Percentiles rank a stretch among this genome's conserved stretches.
Evolutionary conservation across 2,329 filamentous ascomycete species (phyloP).

Genomic region (Mycocentrospora acerina): DNA sequence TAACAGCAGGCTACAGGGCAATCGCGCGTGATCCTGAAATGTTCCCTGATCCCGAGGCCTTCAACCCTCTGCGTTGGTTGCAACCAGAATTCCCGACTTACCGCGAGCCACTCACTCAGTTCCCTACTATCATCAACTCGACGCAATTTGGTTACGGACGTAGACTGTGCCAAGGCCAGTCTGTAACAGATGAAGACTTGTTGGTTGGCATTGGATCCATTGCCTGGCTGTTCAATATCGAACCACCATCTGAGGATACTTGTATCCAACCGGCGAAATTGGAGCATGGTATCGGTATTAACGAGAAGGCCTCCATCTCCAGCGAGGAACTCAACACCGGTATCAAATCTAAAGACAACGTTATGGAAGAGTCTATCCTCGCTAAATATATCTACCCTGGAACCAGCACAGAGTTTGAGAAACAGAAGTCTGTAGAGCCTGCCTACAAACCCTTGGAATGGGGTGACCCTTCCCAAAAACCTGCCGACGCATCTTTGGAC

Average conservation of each 20-base stretch:
- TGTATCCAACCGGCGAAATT: conserved; percentile 14
- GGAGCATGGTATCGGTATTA: conserved; percentile 21
- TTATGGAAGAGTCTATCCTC: conserved; percentile 27
- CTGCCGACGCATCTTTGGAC: conserved; percentile 47
- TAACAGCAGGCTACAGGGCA: conserved; percentile 40
- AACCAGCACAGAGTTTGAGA: conserved; percentile 6
- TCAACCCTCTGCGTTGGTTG: conserved; percentile 63
- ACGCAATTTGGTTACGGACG: conserved; percentile 59
- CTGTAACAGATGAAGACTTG: conserved; percentile 46
- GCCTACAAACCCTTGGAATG: conserved; percentile 26
- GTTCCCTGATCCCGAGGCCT: conserved; percentile 69
- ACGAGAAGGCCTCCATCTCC: conserved; percentile 39
- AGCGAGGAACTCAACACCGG: conserved; percentile 41
- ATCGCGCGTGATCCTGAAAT: conserved; percentile 55
- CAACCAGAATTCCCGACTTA: conserved; percentile 55
- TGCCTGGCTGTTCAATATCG: conserved; percentile 50
- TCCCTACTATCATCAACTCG: conserved; percentile 56
- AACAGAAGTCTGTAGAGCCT: conserved; percentile 7
- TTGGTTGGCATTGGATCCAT: conserved; percentile 47
- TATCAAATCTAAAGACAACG: conserved; percentile 12
- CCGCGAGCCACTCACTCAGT: conserved; percentile 53
- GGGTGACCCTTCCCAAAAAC: conserved; percentile 23
- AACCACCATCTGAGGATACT: conserved; percentile 16
- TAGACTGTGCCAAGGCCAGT: conserved; percentile 48
- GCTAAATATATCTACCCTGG: conserved; percentile 32